These are phyloP conservation scores for Wickerhamiella galacta DNA, from an alignment of 805 yeast genomes.

Conservation along the genomic window DNA sequence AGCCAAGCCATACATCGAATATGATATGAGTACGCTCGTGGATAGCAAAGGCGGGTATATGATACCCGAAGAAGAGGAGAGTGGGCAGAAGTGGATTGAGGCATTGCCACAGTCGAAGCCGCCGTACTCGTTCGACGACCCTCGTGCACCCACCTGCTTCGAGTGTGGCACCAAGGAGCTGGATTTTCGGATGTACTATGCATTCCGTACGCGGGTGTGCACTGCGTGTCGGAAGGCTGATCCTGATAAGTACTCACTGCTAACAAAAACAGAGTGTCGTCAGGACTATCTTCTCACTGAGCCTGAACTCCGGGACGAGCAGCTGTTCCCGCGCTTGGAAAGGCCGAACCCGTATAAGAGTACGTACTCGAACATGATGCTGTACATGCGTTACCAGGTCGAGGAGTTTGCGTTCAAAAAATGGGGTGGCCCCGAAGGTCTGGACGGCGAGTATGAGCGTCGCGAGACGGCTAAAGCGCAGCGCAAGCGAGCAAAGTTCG, in stretches of 20 bases:
- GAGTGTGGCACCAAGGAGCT: conserved; percentile 75
- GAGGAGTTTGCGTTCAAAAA: conserved; percentile 84
- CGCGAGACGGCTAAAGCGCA: conserved; percentile 57
- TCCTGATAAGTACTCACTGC: conserved; percentile 78
- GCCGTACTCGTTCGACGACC: conserved; percentile 32
- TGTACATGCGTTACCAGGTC: conserved; percentile 78
- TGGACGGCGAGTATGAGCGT: conserved; percentile 85
- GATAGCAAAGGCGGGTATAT: conserved; percentile 82
- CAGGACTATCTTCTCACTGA: conserved; percentile 89
- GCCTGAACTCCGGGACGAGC: conserved; percentile 65
- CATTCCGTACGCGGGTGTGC: conserved; percentile 64
- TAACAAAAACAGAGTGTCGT: conserved; percentile 89
- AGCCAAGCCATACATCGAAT: conserved; percentile 24
- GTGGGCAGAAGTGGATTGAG: conserved; percentile 14
- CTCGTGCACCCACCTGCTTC: conserved; percentile 60
- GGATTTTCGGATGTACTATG: conserved; percentile 50
- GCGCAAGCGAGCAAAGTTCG: conserved; percentile 64
- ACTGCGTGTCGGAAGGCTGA: conserved; percentile 48
- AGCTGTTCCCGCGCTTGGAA: conserved; percentile 56
- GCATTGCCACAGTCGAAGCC: conserved; percentile 22
- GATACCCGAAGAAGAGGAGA: conserved; percentile 25
- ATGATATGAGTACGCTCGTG: conserved; percentile 75
- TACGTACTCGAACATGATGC: conserved; percentile 81
- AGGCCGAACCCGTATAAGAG: conserved; percentile 90
- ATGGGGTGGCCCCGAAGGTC: conserved; percentile 82